Evolutionary conservation across 2,329 filamentous ascomycete species (phyloP).

Genomic region (Cryphonectria naterciae): DNA sequence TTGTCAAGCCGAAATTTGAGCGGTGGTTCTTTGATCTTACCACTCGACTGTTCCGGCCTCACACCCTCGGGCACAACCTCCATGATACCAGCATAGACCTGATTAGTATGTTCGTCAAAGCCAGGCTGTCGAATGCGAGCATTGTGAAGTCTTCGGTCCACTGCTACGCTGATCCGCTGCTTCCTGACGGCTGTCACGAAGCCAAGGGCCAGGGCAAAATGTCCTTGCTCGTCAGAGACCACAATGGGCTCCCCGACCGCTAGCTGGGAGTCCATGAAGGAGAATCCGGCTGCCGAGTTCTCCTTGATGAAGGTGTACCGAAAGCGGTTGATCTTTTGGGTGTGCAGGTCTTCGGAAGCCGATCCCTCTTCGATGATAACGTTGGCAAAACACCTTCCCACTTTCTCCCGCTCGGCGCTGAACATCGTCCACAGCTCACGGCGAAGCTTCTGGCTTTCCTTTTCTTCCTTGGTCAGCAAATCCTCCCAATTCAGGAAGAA

Average conservation of each 20-base stretch:
- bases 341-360: slow-evolving; percentile 68
- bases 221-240: slow-evolving; percentile 92
- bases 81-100: slow-evolving; percentile 91
- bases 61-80: slow-evolving; percentile 68
- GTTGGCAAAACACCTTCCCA: slow-evolving; percentile 87
- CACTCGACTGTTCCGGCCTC: slow-evolving; percentile 54
- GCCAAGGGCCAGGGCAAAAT: slow-evolving; percentile 92
- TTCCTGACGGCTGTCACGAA: slow-evolving; percentile 81
- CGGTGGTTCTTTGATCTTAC: slow-evolving; percentile 56
- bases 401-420: slow-evolving; percentile 82
- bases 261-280: slow-evolving; percentile 90
- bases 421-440: slow-evolving; percentile 96
- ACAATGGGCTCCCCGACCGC: slow-evolving; percentile 88
- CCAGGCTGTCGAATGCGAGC: slow-evolving; percentile 74
- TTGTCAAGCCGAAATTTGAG: slow-evolving; percentile 88
- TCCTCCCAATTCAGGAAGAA: slow-evolving; percentile 97
- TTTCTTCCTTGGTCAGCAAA: slow-evolving; percentile 91
- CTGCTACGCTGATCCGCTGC: slow-evolving; percentile 80
- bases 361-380: slow-evolving; percentile 83
- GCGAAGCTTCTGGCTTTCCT: slow-evolving; percentile 82
- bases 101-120: slow-evolving; percentile 78
- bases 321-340: slow-evolving; percentile 87
- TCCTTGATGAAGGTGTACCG: slow-evolving; percentile 84
- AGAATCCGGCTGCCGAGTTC: slow-evolving; percentile 64
- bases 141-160: slow-evolving; percentile 89